Evolutionary conservation across 495 filamentous ascomycete genomes (phyloP), one percentile per base, ranked within the genome.

Genomic region (Cryomyces antarcticus): DNA sequence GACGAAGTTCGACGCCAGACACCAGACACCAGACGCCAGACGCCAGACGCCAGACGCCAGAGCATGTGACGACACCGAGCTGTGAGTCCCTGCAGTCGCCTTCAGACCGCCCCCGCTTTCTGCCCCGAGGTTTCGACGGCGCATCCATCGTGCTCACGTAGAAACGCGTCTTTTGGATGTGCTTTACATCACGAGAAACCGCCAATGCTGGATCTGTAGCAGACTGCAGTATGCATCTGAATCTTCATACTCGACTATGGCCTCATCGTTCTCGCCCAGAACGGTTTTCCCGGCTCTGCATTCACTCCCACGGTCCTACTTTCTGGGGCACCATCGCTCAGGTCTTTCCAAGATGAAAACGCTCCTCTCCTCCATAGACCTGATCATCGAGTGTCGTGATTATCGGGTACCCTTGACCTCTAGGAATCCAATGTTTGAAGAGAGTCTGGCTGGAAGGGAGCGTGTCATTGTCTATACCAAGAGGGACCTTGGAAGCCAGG

Each of bases 381-480:
- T 96, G 38, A 73, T 99, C 40, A 73, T 99, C 44, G 89, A 99
- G 61, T 94, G 87, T 61, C 80, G 89, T 41, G 89, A 99, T 62
- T 88, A 82, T 56, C 78, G 89, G 33, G 73, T 92, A 5, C 89
- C 89, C 3, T 58, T 95, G 4, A 83, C 82, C 0, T 88, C 82
- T 0, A 69, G 83, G 43, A 99, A 99, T 57, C 88, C 89, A 0
- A 63, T 93, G 41, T 89, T 99, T 51, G 92, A 95, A 51, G 68
- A 77, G 38, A 70, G 67, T 6, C 62, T 96, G 17, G 75, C 72
- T 24, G 66, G 72, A 4, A 72, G 71, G 50, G 63, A 77, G 48
- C 71, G 88, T 44, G 54, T 96, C 45, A 65, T 95, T 54, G 80
- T 96, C 30, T 96, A 93, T 60, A 99, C 89, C 12, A 93, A 96